Evolutionary conservation across 192 early-diverging fungal species (phyloP), one percentile per base, ranked within the genome.

Genomic region (Coemansia sp.): DNA sequence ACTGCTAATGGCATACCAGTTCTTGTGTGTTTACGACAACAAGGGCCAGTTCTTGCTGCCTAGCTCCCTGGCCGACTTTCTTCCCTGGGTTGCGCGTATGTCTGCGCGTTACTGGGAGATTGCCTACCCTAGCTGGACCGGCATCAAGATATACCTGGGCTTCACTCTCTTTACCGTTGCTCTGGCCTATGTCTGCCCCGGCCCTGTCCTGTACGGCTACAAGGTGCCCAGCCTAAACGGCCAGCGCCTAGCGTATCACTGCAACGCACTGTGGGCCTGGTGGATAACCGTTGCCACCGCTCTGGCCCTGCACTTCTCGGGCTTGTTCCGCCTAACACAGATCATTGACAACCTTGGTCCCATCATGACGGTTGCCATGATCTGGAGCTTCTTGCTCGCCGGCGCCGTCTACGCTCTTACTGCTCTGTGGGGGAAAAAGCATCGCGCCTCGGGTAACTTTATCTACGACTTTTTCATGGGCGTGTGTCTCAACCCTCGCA

Each of bases 381-480:
- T 78, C 53, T 89, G 38, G 70, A 76, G 53, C 92, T 92, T 63
- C 91, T 91, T 85, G 62, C 86, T 52, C 60, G 84, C 82, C n/a
- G 67, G 65, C 66, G 66, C 65, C 21, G 48, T 74, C 55, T 76
- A 83, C 53, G 65, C 66, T 3, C 73, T 95, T n/a, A 77, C 90
- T 0, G 89, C 90, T 0, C 65, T 78, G n/a, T 89, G 89, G 28
- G 95, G 94, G 43, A 92, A 95, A 81, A 89, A 76, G 74, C 79
- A 82, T 74, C 73, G 79, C 48, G 75, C 75, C 1, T 82, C 93
- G 26, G 93, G 94, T 37, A 94, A 93, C 82, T 55, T 83, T 21
- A 64, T 94, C 55, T 97, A 99, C 80, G 94, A 97, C 75, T 97
- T 93, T 73, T 95, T 92, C 77, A 95, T 99, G 66, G 96, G 96